A percentile compares a stretch with the other conserved stretches of the same genome.
Conservation (phyloP, 805 yeast species). For the Candida anglica region DNA sequence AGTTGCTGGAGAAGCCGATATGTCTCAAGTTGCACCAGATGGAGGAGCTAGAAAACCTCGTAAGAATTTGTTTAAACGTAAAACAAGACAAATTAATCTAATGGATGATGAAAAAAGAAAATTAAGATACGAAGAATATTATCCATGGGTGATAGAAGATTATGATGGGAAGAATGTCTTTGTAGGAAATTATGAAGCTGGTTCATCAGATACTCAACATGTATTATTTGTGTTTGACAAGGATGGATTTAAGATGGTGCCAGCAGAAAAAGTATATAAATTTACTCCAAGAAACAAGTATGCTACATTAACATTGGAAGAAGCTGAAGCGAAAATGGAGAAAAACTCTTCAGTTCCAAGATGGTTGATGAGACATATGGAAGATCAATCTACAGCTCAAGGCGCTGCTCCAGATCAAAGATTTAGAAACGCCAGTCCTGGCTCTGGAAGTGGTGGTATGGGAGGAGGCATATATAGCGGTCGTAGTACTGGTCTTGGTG, state of each 20-base stretch:
- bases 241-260: slow-evolving; percentile 88
- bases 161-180: slow-evolving; percentile 90
- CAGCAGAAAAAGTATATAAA: slow-evolving; percentile 89
- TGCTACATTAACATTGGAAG: slow-evolving; percentile 90
- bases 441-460: slow-evolving; percentile 3
- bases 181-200: slow-evolving; percentile 96
- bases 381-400: slow-evolving; percentile 45
- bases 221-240: slow-evolving; percentile 81
- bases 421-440: slow-evolving; percentile 26
- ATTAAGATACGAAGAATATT: slow-evolving; percentile 90
- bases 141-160: slow-evolving; percentile 98
- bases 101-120: slow-evolving; percentile 81
- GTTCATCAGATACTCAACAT: slow-evolving; percentile 71
- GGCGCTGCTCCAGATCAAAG: slow-evolving; percentile 45
- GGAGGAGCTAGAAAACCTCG: slow-evolving; percentile 77
- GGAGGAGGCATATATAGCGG: slow-evolving; percentile 8
- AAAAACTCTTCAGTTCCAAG: slow-evolving; percentile 75
- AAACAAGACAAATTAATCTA: slow-evolving; percentile 78
- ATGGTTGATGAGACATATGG: slow-evolving; percentile 93
- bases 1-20: slow-evolving; percentile 38
- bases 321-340: slow-evolving; percentile 93
- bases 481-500: slow-evolving; percentile 5
- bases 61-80: slow-evolving; percentile 59
- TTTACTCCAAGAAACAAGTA: slow-evolving; percentile 92
- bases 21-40: slow-evolving; percentile 84